A percentile compares a stretch with the other conserved stretches of the same genome.
Conservation (phyloP, 2,329 filamentous ascomycete species). For the Diaporthe citriasiana region DNA sequence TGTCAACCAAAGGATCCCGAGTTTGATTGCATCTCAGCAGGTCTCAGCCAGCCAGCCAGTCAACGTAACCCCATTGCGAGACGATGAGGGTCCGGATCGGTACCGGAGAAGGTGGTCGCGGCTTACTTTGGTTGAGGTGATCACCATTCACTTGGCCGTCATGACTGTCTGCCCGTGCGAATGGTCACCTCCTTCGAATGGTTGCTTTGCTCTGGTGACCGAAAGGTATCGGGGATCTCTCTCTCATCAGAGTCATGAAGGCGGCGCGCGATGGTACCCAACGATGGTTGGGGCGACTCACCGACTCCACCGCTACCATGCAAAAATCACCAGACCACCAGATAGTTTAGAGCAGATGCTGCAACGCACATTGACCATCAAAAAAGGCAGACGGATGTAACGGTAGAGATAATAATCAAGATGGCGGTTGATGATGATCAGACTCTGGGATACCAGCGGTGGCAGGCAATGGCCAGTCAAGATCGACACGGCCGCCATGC, state of each 20-base stretch:
- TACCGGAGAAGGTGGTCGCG: slow-evolving; percentile 7
- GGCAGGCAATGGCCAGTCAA: slow-evolving; percentile 14
- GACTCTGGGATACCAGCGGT: background rate
- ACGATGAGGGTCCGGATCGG: background rate
- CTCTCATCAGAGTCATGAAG: slow-evolving; percentile 18
- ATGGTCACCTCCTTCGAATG: too few relatives aligned
- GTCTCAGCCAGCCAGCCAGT: background rate
- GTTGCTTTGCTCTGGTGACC: background rate
- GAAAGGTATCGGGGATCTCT: slow-evolving; percentile 14
- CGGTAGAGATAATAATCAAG: background rate
- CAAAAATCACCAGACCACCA: background rate
- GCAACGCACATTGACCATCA: slow-evolving; percentile 3
- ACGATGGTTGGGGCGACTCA: slow-evolving; percentile 13
- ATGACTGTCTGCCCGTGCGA: too few relatives aligned
- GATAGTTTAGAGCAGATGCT: background rate
- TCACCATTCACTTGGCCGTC: background rate
- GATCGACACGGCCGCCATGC: slow-evolving; percentile 15
- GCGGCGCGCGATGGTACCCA: slow-evolving; percentile 18
- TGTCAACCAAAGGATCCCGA: background rate
- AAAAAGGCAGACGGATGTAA: slow-evolving; percentile 4
- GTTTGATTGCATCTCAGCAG: background rate
- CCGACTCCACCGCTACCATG: slow-evolving; percentile 20
- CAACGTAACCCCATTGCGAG: background rate
- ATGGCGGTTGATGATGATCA: slow-evolving; percentile 16
- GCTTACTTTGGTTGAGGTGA: background rate